Conservation (phyloP, 176 grass and related monocot genomes). For the Eremochloa ophiuroides region DNA sequence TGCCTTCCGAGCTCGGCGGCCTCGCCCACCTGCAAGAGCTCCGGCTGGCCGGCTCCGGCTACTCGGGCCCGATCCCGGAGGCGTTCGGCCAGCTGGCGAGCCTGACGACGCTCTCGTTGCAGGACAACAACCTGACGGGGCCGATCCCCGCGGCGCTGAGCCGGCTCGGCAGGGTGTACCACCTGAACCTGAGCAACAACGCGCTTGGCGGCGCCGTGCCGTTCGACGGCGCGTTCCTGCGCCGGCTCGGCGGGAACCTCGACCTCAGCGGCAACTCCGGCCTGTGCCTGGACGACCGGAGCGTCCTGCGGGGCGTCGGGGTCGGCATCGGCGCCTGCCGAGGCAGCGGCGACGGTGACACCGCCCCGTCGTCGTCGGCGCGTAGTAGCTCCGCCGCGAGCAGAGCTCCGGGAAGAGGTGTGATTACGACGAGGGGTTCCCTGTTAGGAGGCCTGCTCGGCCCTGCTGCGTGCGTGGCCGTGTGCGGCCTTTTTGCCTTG, state of each 20-base stretch:
- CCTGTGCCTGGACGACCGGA: constrained; percentile 59
- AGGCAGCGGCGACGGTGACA: neutral
- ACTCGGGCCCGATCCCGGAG: constrained; percentile 66
- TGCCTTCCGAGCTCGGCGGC: constrained; percentile 61
- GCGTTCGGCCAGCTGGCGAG: constrained; percentile 58
- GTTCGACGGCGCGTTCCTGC: constrained; percentile 67
- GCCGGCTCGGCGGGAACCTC: constrained; percentile 73
- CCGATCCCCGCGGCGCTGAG: constrained; percentile 64
- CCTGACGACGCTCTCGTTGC: constrained; percentile 73
- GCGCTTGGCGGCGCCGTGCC: constrained; percentile 75
- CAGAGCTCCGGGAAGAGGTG: neutral
- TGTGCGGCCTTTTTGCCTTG: constrained; percentile 20
- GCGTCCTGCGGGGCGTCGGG: constrained; percentile 38
- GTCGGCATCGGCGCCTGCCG: constrained; percentile 45
- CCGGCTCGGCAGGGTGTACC: constrained; percentile 73
- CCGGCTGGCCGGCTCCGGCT: constrained; percentile 68
- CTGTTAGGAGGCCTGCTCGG: too few species aligned
- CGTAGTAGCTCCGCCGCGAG: neutral
- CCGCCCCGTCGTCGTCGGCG: neutral
- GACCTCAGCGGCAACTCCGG: constrained; percentile 84
- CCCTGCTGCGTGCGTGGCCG: neutral
- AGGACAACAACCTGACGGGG: constrained; percentile 83
- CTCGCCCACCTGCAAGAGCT: constrained; percentile 70
- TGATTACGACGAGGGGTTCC: neutral
- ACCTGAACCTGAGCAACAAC: constrained; percentile 96